These are phyloP conservation scores for Naganishia sp. DNA, from an alignment of 1,284 basidiomycete species.

Conservation along the genomic window DNA sequence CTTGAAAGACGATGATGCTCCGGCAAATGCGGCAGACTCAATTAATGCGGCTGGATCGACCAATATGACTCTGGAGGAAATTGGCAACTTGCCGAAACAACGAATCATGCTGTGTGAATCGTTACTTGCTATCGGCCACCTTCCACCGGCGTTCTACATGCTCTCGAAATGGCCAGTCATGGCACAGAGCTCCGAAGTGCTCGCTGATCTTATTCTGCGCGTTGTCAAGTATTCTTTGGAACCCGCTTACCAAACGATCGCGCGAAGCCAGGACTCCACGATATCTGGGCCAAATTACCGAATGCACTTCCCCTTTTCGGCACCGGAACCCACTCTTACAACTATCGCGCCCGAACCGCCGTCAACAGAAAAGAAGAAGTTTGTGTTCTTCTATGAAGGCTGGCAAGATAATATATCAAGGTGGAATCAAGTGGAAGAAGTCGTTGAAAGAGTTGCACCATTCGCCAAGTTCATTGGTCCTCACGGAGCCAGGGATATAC, in stretches of 20 bases:
- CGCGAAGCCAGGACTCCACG: conserved; percentile 30
- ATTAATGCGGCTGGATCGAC: conserved; percentile 39
- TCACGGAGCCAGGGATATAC: conserved; percentile 70
- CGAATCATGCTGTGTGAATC: conserved; percentile 76
- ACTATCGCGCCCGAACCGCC: conserved; percentile 31
- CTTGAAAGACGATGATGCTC: conserved; percentile 64
- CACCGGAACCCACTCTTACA: conserved; percentile 23
- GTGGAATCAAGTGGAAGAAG: conserved; percentile 66
- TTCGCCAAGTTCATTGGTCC: conserved; percentile 74
- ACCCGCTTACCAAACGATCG: conserved; percentile 64
- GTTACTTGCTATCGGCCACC: conserved; percentile 80
- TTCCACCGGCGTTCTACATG: conserved; percentile 74
- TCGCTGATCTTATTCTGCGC: conserved; percentile 81
- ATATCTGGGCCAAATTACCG: conserved; percentile 25
- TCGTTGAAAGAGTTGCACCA: conserved; percentile 61
- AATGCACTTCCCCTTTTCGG: conserved; percentile 44
- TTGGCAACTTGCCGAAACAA: conserved; percentile 67
- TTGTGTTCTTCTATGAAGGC: conserved; percentile 84
- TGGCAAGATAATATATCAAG: conserved; percentile 74
- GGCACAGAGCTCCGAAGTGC: conserved; percentile 73
- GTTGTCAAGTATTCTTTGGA: conserved; percentile 68
- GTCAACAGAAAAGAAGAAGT: conserved; percentile 47
- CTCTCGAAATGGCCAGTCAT: conserved; percentile 84
- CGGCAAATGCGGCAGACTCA: conserved; percentile 15
- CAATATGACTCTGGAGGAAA: conserved; percentile 23